Evolutionary conservation across 1,139 yeast genomes (phyloP), one percentile per base, ranked within the genome.

Genomic region (Blastobotrys niveus): DNA sequence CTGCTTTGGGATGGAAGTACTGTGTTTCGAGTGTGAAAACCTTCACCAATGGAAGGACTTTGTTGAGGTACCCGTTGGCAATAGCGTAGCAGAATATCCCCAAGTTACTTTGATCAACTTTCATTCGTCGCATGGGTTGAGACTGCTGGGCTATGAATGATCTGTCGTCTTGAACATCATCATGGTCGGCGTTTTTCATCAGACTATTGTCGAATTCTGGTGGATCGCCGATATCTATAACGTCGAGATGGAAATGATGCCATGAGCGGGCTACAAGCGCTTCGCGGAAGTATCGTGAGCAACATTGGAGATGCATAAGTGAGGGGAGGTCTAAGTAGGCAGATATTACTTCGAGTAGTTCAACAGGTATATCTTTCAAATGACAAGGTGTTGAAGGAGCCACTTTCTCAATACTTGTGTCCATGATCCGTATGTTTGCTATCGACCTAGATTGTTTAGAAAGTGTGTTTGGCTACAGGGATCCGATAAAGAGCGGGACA

Each of bases 141-240:
- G 21, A 12, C 10, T 26, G 31, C 17, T 39, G 37, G n/a, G 38
- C 22, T 8, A 39, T 14, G 25, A 39, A 39, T 9, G 43, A 25
- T 24, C 31, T 24, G 4, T 26, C 32, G 18, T 39, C 43, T 14
- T 19, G 4, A 8, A 33, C 25, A 21, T 39, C 43, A 17, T 39
- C 43, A 20, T 26, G 20, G 12, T 33, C 32, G 3, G 29, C 8
- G 14, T 25, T 25, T 10, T 14, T 15, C 17, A 9, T n/a, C 18
- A 36, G 18, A 2, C 29, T n/a, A 20, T 30, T 17, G 9, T 27
- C 30, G 18, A 4, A 33, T 18, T 32, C 33, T 5, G 43, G 43
- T 5, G 43, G 43, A n/a, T 39, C 43, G n/a, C 43, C 43, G 18
- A 39, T 39, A 15, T 39, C 43, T 10, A 41, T 34, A 19, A 41